These are phyloP conservation scores for Fusarium piperis DNA, from an alignment of 2,329 filamentous ascomycete species.

Conservation along the genomic window DNA sequence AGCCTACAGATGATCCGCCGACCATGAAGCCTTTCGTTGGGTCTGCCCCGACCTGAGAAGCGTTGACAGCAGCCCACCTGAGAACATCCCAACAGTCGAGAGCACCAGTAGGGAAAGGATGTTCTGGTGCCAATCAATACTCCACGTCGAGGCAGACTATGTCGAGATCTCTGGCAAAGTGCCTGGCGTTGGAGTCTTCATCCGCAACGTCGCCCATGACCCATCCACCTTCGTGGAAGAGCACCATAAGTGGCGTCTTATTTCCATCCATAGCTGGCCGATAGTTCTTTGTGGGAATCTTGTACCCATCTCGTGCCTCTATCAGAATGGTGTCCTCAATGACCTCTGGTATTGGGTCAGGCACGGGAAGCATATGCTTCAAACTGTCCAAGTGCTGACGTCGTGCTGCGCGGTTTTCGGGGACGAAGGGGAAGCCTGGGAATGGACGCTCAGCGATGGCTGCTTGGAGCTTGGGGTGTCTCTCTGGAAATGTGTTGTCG, in stretches of 20 bases:
- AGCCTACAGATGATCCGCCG: neutral
- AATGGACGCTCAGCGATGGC: neutral
- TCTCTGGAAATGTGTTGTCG: neutral
- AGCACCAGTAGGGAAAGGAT: neutral
- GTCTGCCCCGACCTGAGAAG: neutral
- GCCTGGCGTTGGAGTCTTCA: neutral
- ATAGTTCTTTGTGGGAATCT: neutral
- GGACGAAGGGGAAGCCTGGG: neutral
- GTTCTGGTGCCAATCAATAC: conserved; percentile 1
- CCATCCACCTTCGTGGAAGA: conserved; percentile 1
- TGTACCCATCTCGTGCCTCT: neutral
- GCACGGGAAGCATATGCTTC: neutral
- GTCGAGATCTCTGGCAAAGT: neutral
- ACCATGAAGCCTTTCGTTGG: neutral
- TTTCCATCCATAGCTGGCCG: neutral
- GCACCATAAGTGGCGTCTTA: neutral
- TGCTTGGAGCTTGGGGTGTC: neutral
- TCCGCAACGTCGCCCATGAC: neutral
- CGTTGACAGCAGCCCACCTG: neutral
- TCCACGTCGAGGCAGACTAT: neutral
- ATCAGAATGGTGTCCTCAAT: neutral
- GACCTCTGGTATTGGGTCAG: neutral
- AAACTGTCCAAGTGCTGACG: neutral
- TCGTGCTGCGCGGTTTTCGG: neutral
- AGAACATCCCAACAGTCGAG: conserved; percentile 3